Base-by-base conservation (phyloP, 495 filamentous ascomycete genomes). In the Aspergillus hancockii region DNA sequence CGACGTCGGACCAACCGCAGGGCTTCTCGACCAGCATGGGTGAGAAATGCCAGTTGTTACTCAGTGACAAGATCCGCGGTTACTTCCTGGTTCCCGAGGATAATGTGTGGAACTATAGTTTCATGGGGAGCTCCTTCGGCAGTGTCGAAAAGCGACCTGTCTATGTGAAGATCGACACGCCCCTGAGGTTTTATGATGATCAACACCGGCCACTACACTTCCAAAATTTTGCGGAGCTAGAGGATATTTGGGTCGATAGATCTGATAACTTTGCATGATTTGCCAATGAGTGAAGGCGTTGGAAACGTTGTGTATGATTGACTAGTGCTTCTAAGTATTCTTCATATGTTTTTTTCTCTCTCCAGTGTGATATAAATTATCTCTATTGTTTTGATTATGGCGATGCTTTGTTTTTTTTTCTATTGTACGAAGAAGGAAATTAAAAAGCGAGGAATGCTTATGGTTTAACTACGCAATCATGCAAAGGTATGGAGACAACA, bases 81-180 rank as follows among this genome's bases (percentile, higher is more conserved):
- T 97, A 91, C 75, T 98, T 98, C 84, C 75, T 99, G 59, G 91
- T 97, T 16, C 95, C 95, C 14, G 95, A 98, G 60, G 88, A 87
- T 31, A 88, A 88, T 47, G 81, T 90, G 23, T 99, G 95, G 95
- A 99, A 99, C 74, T 99, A 96, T 73, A 94, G 89, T 71, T 98
- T 98, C 79, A 93, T 97, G 87, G 94, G 94, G 40, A 90, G 88
- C 58, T 84, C 84, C 16, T 99, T 97, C 69, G 85, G 86, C 47
- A 85, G 83, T 19, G 80, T 95, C 53, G 93, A 97, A 80, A 97
- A 96, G 85, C 92, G 90, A 74, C 80, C 87, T 30, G 83, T 94
- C 51, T 86, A 90, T 69, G 93, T 97, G 59, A 94, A 93, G 81
- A 86, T 99, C 60, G 95, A 98, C 78, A 92, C 89, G 22, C 95